phyloP scores from a whole-genome alignment of 2,329 filamentous ascomycete species.

The Xylariales sp. region DNA sequence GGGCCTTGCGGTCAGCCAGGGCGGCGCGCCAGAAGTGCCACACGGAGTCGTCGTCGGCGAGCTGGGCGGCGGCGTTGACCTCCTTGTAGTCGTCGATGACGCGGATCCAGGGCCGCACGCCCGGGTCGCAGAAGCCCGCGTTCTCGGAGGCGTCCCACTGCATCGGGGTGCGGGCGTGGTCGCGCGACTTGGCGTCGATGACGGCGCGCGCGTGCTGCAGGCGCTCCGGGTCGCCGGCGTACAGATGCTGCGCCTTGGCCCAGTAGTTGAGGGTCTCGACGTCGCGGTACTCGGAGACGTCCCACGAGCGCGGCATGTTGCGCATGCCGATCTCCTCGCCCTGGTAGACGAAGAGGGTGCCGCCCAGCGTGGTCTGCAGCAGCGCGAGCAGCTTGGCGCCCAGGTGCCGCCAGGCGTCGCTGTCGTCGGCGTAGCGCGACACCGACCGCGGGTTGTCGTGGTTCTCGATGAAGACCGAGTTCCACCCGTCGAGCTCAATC shows the following conservation, averaged over 20 bases:
- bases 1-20: constrained; percentile 55
- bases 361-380: constrained; percentile 41
- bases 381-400: constrained; percentile 51
- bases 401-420: constrained; percentile 32
- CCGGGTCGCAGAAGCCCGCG: constrained; percentile 61
- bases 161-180: constrained; percentile 69
- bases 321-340: constrained; percentile 59
- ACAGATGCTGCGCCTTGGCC: constrained; percentile 22
- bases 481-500: constrained; percentile 37
- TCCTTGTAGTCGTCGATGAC: constrained; percentile 57
- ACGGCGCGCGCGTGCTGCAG: constrained; percentile 3
- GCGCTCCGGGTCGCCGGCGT: constrained; percentile 14
- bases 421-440: constrained; percentile 45
- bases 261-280: constrained; percentile 47
- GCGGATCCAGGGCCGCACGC: constrained; percentile 56
- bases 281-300: constrained; percentile 42
- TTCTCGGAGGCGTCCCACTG: constrained; percentile 61
- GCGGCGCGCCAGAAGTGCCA: constrained; percentile 59
- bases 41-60: constrained; percentile 42
- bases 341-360: constrained; percentile 56
- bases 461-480: constrained; percentile 59
- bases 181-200: constrained; percentile 33
- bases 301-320: constrained; percentile 46
- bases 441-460: constrained; percentile 57
- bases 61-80: constrained; percentile 59